phyloP scores from a whole-genome alignment of 352 stramenopile genomes.

The Aphanomyces cochlioides region DNA sequence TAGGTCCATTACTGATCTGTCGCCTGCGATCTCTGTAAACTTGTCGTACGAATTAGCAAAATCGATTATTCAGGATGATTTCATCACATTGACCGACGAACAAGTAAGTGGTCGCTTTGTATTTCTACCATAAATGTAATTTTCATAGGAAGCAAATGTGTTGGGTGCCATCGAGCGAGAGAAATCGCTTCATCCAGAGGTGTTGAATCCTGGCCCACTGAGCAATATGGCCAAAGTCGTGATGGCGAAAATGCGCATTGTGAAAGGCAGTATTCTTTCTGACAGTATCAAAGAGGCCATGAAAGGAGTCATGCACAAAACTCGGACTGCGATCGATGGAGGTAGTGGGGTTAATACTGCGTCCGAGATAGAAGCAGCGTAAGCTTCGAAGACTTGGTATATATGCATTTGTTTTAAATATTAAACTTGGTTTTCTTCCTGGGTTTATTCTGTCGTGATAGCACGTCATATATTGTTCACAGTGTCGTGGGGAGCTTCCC shows the following conservation, averaged over 20 bases:
- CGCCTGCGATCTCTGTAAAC: constrained; percentile 19
- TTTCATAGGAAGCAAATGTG: constrained; percentile 12
- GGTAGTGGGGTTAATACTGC: background rate
- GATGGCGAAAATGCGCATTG: constrained; percentile 2
- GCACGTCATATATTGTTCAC: background rate
- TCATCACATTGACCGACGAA: background rate
- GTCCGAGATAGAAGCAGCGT: too few relatives aligned
- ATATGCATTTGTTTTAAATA: background rate
- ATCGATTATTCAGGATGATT: constrained; percentile 1
- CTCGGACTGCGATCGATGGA: background rate
- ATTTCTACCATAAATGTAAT: background rate
- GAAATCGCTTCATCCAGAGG: constrained; percentile 9
- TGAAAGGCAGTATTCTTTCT: background rate
- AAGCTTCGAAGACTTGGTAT: background rate
- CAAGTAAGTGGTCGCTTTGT: background rate
- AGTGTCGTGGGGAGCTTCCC: background rate
- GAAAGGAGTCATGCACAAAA: constrained; percentile 14
- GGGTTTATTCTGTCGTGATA: background rate
- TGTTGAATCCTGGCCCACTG: background rate
- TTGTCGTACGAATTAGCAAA: constrained; percentile 15
- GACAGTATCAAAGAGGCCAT: constrained; percentile 9
- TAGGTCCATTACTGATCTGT: constrained; percentile 18
- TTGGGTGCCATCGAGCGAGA: constrained; percentile 21
- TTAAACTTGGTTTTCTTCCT: constrained; percentile 7
- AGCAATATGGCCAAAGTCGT: constrained; percentile 25